Evolutionary conservation across 2,329 filamentous ascomycete genomes (phyloP).

Genomic region (Endocalyx cinctus): DNA sequence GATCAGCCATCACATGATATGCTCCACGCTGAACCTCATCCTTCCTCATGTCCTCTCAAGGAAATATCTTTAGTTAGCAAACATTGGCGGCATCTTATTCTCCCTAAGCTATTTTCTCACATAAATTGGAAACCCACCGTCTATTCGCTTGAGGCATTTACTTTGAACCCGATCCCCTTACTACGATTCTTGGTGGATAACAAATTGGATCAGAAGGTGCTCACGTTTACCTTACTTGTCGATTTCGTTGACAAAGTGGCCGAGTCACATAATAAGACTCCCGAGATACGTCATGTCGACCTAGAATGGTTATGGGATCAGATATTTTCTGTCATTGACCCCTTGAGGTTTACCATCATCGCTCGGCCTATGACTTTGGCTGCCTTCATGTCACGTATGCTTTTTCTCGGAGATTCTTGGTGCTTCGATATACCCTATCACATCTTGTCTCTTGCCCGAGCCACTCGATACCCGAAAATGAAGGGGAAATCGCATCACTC

Average conservation of each 20-base stretch:
- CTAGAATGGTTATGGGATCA: slow-evolving; percentile 49
- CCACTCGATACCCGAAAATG: slow-evolving; percentile 7
- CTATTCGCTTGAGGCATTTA: slow-evolving; percentile 20
- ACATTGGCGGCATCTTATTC: slow-evolving; percentile 45
- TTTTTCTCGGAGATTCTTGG: slow-evolving; percentile 57
- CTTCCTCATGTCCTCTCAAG: slow-evolving; percentile 44
- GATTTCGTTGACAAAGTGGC: slow-evolving; percentile 26
- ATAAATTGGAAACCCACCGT: slow-evolving; percentile 34
- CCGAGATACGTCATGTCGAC: slow-evolving; percentile 27
- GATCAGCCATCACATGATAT: slow-evolving; percentile 41
- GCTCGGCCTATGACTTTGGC: slow-evolving; percentile 61
- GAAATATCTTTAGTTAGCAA: slow-evolving; percentile 48
- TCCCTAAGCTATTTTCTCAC: slow-evolving; percentile 56
- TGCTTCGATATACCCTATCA: slow-evolving; percentile 61
- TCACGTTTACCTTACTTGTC: slow-evolving; percentile 37
- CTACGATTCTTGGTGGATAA: slow-evolving; percentile 35
- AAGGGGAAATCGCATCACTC: neutral
- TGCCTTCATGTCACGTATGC: slow-evolving; percentile 51
- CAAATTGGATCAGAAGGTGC: slow-evolving; percentile 34
- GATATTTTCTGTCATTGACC: slow-evolving; percentile 50
- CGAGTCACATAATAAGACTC: slow-evolving; percentile 22
- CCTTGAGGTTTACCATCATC: slow-evolving; percentile 49
- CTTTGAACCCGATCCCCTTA: slow-evolving; percentile 30
- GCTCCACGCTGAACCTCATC: slow-evolving; percentile 32
- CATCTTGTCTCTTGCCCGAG: slow-evolving; percentile 46